These are phyloP conservation scores for Scenedesmus sp. DNA, from an alignment of 163 green algal genomes.

Conservation along the genomic window DNA sequence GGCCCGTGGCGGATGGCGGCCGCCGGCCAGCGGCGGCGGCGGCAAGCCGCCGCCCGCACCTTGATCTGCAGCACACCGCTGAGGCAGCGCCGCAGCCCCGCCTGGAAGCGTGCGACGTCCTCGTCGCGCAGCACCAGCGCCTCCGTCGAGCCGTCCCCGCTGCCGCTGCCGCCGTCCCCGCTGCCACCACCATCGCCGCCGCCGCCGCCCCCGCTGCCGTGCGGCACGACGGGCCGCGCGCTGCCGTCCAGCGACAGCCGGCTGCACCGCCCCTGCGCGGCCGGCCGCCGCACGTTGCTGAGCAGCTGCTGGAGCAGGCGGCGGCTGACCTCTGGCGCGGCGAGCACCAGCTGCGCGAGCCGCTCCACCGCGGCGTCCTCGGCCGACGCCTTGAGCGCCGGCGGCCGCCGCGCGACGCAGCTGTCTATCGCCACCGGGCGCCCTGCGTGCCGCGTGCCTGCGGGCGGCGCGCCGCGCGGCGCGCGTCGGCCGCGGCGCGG, in stretches of 20 bases:
- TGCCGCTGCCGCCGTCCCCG: neutral
- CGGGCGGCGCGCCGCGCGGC: too few relatives aligned
- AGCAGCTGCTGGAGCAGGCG: constrained; percentile 37
- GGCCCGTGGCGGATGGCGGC: too few relatives aligned
- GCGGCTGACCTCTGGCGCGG: constrained; percentile 25
- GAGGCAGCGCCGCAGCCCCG: constrained; percentile 54
- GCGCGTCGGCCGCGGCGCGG: too few relatives aligned
- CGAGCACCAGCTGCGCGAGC: constrained; percentile 77
- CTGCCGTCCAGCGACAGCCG: neutral
- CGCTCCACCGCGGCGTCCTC: constrained; percentile 83
- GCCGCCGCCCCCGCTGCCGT: too few relatives aligned
- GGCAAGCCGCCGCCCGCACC: too few relatives aligned
- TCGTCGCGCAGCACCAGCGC: neutral
- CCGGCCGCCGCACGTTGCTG: constrained; percentile 5
- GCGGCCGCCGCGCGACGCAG: constrained; percentile 79
- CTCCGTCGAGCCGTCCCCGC: neutral
- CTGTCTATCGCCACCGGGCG: constrained; percentile 83
- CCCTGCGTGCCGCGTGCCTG: constrained; percentile 52
- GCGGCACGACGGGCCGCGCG: too few relatives aligned
- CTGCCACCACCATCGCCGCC: too few relatives aligned
- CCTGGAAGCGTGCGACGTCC: constrained; percentile 60
- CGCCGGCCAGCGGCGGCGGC: too few relatives aligned
- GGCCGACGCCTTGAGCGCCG: constrained; percentile 54
- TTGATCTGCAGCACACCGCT: constrained; percentile 58
- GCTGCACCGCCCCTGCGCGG: constrained; percentile 11